These are phyloP conservation scores for Boletus mariae DNA, from an alignment of 1,284 basidiomycete genomes.

Conservation along the genomic window DNA sequence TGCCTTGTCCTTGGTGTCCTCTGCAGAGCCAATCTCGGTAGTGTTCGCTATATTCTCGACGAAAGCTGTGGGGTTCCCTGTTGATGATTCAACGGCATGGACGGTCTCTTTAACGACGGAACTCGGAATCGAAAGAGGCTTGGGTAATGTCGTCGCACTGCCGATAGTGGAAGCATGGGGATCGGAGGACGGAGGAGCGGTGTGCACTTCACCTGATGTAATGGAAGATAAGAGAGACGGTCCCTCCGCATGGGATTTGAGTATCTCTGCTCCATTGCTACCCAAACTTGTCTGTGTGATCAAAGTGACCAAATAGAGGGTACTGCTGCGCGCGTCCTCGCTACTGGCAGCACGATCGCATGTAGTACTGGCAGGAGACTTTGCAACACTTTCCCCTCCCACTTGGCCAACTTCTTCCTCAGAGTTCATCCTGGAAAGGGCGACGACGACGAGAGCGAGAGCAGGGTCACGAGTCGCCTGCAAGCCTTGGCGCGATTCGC, in stretches of 20 bases:
- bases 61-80: not conserved
- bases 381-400: not conserved
- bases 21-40: not conserved
- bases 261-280: not conserved
- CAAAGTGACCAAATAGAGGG: not conserved
- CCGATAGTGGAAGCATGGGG: not conserved
- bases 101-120: not conserved
- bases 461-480: not conserved
- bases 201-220: not conserved
- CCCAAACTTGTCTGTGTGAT: not conserved
- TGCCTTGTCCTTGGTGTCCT: conserved; percentile 7
- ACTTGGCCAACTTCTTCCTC: conserved; percentile 1
- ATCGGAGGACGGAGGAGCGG: not conserved
- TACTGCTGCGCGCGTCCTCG: not conserved
- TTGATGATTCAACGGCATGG: conserved; percentile 4
- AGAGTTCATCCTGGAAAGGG: conserved; percentile 3
- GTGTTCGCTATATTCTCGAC: not conserved
- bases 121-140: not conserved
- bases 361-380: not conserved
- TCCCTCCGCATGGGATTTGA: conserved; percentile 1
- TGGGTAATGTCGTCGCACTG: not conserved
- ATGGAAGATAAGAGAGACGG: not conserved
- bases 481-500: not conserved
- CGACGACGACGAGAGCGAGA: not conserved
- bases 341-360: not conserved